phyloP scores from a whole-genome alignment of 768 basidiomycete genomes.

The Tricholoma sp. region DNA sequence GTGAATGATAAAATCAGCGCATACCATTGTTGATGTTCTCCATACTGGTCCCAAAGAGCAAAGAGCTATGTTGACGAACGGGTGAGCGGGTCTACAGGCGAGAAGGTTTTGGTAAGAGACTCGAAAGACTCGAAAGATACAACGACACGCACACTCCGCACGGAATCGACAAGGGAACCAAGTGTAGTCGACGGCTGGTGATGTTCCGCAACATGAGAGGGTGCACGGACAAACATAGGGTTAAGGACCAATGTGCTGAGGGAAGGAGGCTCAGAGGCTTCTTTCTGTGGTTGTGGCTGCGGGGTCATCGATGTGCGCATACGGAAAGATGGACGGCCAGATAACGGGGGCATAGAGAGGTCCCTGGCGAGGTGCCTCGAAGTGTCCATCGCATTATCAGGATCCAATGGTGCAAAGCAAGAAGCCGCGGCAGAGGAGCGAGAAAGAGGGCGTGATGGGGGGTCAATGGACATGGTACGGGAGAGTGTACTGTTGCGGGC shows the following conservation, averaged over 20 bases:
- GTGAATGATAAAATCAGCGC: conserved; percentile 9
- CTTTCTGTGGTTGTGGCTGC: conserved; percentile 43
- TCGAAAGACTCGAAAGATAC: neutral
- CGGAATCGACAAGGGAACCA: conserved; percentile 54
- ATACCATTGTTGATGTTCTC: conserved; percentile 27
- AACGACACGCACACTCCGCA: conserved; percentile 43
- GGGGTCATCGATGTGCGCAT: conserved; percentile 71
- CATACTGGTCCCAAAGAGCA: conserved; percentile 38
- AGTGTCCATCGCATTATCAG: conserved; percentile 35
- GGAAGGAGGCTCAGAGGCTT: conserved; percentile 67
- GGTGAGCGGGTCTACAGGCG: conserved; percentile 40
- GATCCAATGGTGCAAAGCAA: conserved; percentile 32
- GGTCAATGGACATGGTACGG: conserved; percentile 76
- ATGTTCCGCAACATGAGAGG: conserved; percentile 27
- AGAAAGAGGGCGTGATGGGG: conserved; percentile 37
- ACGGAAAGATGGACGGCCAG: conserved; percentile 47
- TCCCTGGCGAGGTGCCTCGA: conserved; percentile 28
- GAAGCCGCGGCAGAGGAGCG: conserved; percentile 37
- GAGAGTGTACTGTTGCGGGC: conserved; percentile 32
- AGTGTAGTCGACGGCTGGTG: conserved; percentile 40
- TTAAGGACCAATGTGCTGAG: conserved; percentile 55
- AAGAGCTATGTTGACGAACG: conserved; percentile 46
- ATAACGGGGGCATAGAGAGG: conserved; percentile 41
- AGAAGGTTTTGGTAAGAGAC: conserved; percentile 5
- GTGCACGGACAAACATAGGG: conserved; percentile 67